Conservation (phyloP, 2,329 filamentous ascomycete species). For the Microdochium trichocladiopsis region DNA sequence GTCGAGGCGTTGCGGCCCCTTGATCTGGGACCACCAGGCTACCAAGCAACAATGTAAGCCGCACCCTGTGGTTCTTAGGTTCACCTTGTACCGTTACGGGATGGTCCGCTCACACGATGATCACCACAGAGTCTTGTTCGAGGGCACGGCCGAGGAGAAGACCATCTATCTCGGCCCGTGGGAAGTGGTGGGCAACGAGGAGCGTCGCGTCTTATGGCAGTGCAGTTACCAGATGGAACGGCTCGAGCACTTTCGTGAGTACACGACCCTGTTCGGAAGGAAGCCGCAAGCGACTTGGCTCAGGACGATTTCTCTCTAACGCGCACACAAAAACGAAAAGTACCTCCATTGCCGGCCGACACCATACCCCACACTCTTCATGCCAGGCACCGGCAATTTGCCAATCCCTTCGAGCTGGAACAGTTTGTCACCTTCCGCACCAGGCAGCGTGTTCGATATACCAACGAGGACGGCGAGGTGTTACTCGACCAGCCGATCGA, state of each 20-base stretch:
- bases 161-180: slow-evolving; percentile 47
- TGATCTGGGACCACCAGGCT: slow-evolving; percentile 45
- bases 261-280: no score
- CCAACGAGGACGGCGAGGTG: slow-evolving; percentile 34
- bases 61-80: slow-evolving; percentile 5
- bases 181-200: slow-evolving; percentile 39
- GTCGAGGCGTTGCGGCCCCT: slow-evolving; percentile 28
- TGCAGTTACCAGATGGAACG: slow-evolving; percentile 44
- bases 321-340: slow-evolving; percentile 18
- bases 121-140: slow-evolving; percentile 37
- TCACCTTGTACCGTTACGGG: slow-evolving; percentile 1
- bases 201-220: slow-evolving; percentile 43
- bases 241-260: slow-evolving; percentile 40
- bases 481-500: slow-evolving; percentile 40
- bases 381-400: slow-evolving; percentile 41
- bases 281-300: no score
- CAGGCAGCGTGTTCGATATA: slow-evolving; percentile 40
- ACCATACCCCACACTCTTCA: slow-evolving; percentile 42
- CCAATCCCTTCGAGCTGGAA: slow-evolving; percentile 41
- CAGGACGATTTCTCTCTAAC: background rate
- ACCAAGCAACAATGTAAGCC: slow-evolving; percentile 45
- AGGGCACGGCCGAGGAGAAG: slow-evolving; percentile 38
- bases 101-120: slow-evolving; percentile 3
- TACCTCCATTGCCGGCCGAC: slow-evolving; percentile 37
- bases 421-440: slow-evolving; percentile 39